Evolutionary conservation across 345 rosid species (phyloP).

Genomic region (Hypericum androsaemum): DNA sequence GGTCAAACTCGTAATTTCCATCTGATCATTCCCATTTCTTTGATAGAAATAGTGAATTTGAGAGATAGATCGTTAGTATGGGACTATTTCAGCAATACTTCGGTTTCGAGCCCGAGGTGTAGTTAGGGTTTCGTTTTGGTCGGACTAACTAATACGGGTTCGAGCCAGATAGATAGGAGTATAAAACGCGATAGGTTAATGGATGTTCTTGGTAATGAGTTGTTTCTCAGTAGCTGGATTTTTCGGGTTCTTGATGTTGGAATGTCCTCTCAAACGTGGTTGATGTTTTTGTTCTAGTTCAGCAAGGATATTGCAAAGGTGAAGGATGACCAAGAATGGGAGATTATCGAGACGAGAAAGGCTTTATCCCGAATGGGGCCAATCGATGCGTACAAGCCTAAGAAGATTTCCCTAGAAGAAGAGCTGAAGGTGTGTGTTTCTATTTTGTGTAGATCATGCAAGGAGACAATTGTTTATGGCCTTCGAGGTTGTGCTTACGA

Average conservation of each 20-base stretch:
- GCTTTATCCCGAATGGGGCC: slow-evolving; percentile 82
- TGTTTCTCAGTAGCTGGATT: not conserved
- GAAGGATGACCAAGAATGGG: slow-evolving; percentile 87
- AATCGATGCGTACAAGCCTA: slow-evolving; percentile 60
- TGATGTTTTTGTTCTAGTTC: slow-evolving; percentile 25
- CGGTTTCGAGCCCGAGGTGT: too few species aligned
- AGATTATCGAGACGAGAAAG: slow-evolving; percentile 65
- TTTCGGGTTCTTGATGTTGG: not conserved
- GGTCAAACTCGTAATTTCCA: not conserved
- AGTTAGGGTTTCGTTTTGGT: too few species aligned
- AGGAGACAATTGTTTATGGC: not conserved
- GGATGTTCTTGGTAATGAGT: not conserved
- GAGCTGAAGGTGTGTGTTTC: slow-evolving; percentile 58
- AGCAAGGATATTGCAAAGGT: slow-evolving; percentile 88
- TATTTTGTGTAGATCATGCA: not conserved
- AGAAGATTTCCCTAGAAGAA: slow-evolving; percentile 63
- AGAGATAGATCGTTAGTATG: too few species aligned
- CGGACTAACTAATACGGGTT: too few species aligned
- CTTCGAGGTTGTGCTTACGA: slow-evolving; percentile 3
- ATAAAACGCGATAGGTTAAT: too few species aligned
- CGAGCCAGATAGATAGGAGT: too few species aligned
- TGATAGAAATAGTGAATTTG: not conserved
- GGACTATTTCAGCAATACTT: too few species aligned
- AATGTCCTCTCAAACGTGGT: not conserved
- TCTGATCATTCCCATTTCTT: not conserved